Evolutionary conservation across 768 basidiomycete species (phyloP).

Genomic region (Suillus subluteus): DNA sequence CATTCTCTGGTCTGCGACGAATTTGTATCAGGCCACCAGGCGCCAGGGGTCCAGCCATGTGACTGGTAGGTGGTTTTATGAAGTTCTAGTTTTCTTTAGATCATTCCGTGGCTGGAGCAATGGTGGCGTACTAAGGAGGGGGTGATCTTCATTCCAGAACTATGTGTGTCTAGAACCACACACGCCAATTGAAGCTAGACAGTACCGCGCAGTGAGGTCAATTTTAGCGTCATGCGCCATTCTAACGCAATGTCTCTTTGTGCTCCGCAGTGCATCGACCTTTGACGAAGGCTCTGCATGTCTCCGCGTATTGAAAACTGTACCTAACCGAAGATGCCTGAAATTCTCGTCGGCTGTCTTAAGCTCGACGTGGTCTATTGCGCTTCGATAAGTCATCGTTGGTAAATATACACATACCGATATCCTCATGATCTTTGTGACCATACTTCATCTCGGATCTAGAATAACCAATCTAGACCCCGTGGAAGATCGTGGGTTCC

Average conservation of each 20-base stretch:
- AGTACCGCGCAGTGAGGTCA: neutral
- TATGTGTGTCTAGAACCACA: neutral
- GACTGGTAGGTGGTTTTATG: neutral
- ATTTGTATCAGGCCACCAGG: neutral
- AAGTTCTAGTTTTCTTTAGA: neutral
- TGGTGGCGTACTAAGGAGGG: neutral
- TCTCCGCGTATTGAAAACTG: neutral
- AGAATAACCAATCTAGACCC: conserved; percentile 12
- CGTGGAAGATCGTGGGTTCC: conserved; percentile 8
- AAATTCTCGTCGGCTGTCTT: neutral
- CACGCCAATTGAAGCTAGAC: neutral
- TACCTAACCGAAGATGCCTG: neutral
- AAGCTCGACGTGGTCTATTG: neutral
- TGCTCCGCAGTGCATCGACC: neutral
- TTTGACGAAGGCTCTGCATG: neutral
- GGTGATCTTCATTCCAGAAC: neutral
- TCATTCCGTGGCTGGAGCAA: neutral
- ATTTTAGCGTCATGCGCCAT: neutral
- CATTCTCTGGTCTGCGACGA: conserved; percentile 1
- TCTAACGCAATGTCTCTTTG: neutral
- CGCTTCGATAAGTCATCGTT: too few species aligned
- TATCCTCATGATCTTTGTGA: neutral
- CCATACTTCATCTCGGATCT: conserved; percentile 19
- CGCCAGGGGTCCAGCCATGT: neutral
- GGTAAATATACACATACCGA: neutral